Evolutionary conservation across 805 yeast genomes (phyloP).

Genomic region (Middelhovenomyces tepae): DNA sequence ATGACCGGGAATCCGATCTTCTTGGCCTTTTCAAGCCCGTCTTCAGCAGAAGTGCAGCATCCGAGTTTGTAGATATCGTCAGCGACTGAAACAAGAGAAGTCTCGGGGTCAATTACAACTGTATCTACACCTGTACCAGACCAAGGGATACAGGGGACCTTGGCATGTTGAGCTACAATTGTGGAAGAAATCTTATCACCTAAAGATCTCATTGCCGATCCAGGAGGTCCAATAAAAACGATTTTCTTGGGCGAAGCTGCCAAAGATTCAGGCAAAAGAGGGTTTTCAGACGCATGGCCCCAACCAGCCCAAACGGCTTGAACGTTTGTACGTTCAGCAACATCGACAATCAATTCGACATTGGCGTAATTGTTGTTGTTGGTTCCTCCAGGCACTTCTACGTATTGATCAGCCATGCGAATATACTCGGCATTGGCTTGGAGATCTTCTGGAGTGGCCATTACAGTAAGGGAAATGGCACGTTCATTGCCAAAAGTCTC

Average conservation of each 20-base stretch:
- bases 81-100: conserved; percentile 81
- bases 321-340: conserved; percentile 92
- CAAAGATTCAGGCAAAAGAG: conserved; percentile 82
- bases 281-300: conserved; percentile 99
- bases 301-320: conserved; percentile 99
- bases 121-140: conserved; percentile 94
- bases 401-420: conserved; percentile 97
- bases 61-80: conserved; percentile 81
- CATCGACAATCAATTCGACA: conserved; percentile 91
- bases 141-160: conserved; percentile 99
- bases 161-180: conserved; percentile 97
- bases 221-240: conserved; percentile 97
- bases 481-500: conserved; percentile 97
- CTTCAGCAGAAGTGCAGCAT: conserved; percentile 77
- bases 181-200: conserved; percentile 98
- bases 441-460: conserved; percentile 99
- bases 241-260: conserved; percentile 89
- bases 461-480: conserved; percentile 87
- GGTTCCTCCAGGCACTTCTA: conserved; percentile 98
- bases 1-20: conserved; percentile 94
- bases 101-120: conserved; percentile 56
- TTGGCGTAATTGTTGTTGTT: conserved; percentile 98
- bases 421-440: conserved; percentile 96
- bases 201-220: conserved; percentile 97
- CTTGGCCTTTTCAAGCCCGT: conserved; percentile 79